A percentile compares a stretch with the other conserved stretches of the same genome.
phyloP scores from a whole-genome alignment of 768 basidiomycete species.

The Lactarius psammicola region DNA sequence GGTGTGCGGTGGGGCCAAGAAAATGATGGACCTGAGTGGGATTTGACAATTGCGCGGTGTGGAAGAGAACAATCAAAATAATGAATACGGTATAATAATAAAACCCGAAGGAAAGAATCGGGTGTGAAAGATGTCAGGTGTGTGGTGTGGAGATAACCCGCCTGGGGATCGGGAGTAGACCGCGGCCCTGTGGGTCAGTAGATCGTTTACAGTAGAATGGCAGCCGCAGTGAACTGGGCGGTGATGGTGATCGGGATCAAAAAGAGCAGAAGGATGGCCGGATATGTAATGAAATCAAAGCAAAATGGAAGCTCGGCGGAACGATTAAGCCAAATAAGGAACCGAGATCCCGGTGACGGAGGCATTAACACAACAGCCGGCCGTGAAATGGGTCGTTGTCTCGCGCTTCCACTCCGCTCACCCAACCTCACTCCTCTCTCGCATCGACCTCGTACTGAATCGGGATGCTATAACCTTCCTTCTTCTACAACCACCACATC shows the following conservation, averaged over 20 bases:
- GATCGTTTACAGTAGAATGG: not conserved
- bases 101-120: not conserved
- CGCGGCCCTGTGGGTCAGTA: not conserved
- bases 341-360: not conserved
- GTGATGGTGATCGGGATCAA: not conserved
- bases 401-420: not conserved
- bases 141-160: not conserved
- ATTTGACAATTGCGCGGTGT: not conserved
- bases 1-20: not conserved
- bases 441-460: not conserved
- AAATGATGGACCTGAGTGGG: slow-evolving; percentile 1
- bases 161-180: not conserved
- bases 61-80: not conserved
- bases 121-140: not conserved
- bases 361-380: not conserved
- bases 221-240: not conserved
- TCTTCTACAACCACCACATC: not conserved
- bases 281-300: not conserved
- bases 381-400: not conserved
- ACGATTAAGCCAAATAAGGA: not conserved
- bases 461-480: not conserved
- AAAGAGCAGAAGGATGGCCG: not conserved
- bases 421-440: not conserved
- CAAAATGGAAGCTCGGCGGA: not conserved
- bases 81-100: not conserved